Base-by-base conservation (phyloP, 1,139 yeast genomes). In the Trichomonascaceae sp. region DNA sequence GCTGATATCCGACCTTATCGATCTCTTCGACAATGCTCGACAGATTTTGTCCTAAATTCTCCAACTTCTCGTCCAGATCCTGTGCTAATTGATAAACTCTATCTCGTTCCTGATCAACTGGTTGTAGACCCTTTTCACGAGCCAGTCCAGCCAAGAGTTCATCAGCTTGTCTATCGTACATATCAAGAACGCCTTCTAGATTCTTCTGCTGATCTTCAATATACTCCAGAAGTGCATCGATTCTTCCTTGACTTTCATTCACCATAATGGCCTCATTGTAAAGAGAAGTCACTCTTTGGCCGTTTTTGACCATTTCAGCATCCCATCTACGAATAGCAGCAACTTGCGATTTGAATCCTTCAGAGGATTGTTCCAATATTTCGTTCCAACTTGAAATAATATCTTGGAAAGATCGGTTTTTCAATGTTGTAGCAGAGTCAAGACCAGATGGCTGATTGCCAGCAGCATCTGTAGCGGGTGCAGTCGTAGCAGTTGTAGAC, bases 131-230 rank as follows among this genome's bases (percentile, higher is more conserved):
- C 24, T 68, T 74, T 45, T 63, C 67, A 1, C 69, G 71, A 17
- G 65, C 62, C 45, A 69, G 55, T 44, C 66, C 68, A 4, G 63
- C 55, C 38, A 73, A 59, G 38, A 70, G 61, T 43, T 68, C 70
- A 6, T 88, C 91, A 0, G 95, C 93, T 68, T 89, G 96, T 58
- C 78, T 80, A 69, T 93, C 99, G 66, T 91, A 91, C 59, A 84
- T 85, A 61, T 87, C 89, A 59, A 93, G 79, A 61, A 93, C 77
- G 27, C 81, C 77, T 59, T 91, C 98, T 53, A 93, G 75, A 65
- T 93, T 99, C 59, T 87, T 89, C 67, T 95, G 99, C 67, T 95
- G 99, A 62, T 86, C 83, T 65, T 87, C 95, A 50, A 93, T 87
- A 66, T 90, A 91, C 53, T 84, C 76, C 54, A 95, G 74, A 52